Evolutionary conservation across 371 early-diverging fungal species (phyloP), one percentile per base, ranked within the genome.

Genomic region (Mortierella sp.): DNA sequence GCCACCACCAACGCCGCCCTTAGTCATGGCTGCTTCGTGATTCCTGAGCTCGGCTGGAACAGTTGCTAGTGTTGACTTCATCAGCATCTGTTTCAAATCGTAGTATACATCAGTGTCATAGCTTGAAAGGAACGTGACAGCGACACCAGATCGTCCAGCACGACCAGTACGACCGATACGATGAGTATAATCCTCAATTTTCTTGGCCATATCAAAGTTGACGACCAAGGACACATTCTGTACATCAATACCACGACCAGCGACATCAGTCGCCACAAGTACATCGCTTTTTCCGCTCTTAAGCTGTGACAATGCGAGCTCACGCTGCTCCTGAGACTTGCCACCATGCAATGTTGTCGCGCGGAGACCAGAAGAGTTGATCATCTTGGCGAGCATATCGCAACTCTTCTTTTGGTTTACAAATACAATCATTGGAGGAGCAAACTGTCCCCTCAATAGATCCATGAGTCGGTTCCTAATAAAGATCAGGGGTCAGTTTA

Each of bases 161-260:
- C 99, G 95, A 74, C 98, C 99, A 1, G 99, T 99, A 81, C 99
- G 94, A 76, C 99, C 99, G 73, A 98, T 97, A 83, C 98, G 92
- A 89, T 98, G 98, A 28, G 97, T 97, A 84, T 98, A 98, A 85
- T 96, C 96, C 90, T 96, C 97, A 81, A 99, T 97, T 58, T 88
- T 94, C 83, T 98, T 98, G 62, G 98, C 94, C 96, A 99, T 96
- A 80, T 99, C 98, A 82, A 92, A 99, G 83, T 99, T 99, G 76
- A 99, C 84, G 5, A 99, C 99, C 58, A 98, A 85, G 7, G 96
- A 95, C 28, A 99, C 96, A 77, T 99, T 94, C 85, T 96, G 96
- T 68, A 99, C 91, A 87, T 99, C 99, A 76, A 99, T 95, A 87
- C 99, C 99, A 84, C 99, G 95, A 48, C 97, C 97, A 16, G 99